Conservation (phyloP, 495 filamentous ascomycete species). For the Lentithecium fluviatile region DNA sequence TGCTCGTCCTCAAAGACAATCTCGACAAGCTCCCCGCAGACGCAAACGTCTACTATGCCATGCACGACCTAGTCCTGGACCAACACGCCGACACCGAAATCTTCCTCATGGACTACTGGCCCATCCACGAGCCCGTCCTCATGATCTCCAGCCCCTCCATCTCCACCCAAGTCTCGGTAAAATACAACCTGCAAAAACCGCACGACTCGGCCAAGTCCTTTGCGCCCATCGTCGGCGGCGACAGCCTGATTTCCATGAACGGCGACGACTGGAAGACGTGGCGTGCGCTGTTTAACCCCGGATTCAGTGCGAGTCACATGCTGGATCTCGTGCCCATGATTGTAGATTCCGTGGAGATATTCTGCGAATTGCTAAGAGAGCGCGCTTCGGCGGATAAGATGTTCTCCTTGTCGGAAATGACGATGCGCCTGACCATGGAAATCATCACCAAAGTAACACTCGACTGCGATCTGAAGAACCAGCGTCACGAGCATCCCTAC, state of each 20-base stretch:
- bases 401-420: background rate
- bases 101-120: constrained; percentile 6
- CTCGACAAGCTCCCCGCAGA: background rate
- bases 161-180: background rate
- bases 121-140: background rate
- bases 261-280: constrained; percentile 4
- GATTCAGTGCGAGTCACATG: constrained; percentile 3
- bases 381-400: background rate
- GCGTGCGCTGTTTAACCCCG: constrained; percentile 4
- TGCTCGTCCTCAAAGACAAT: background rate
- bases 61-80: background rate
- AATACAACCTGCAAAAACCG: constrained; percentile 2
- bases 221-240: background rate
- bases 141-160: background rate
- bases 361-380: background rate
- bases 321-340: background rate
- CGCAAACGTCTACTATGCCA: background rate
- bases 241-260: constrained; percentile 2
- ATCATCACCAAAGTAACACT: constrained; percentile 2
- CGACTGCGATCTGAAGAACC: constrained; percentile 1
- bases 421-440: background rate
- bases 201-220: background rate
- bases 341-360: background rate
- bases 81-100: constrained; percentile 8
- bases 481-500: background rate